Percentiles rank a stretch among this genome's conserved stretches.
Conservation (phyloP, 148 eudicot genomes). For the Cornus kousa region DNA sequence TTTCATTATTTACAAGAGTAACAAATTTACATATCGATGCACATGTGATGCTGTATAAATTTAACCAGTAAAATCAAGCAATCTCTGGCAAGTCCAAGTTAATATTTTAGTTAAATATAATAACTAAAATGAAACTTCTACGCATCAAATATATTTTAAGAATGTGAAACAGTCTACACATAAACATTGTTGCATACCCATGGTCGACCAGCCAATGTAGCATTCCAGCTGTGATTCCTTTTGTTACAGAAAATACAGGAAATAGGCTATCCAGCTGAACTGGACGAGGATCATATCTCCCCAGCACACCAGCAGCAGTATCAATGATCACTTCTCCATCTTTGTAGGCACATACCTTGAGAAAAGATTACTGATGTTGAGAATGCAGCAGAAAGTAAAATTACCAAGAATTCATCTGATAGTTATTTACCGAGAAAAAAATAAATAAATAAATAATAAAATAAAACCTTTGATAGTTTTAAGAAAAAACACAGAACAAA, state of each 20-base stretch:
- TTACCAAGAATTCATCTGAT: background rate
- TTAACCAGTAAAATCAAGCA: background rate
- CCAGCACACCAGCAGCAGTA: conserved; percentile 95
- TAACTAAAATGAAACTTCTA: background rate
- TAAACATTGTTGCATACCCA: conserved; percentile 45
- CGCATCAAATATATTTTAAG: background rate
- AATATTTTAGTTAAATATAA: background rate
- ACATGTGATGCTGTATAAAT: background rate
- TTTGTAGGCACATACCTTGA: conserved; percentile 93
- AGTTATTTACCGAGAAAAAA: background rate
- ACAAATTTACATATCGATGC: background rate
- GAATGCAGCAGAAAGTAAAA: background rate
- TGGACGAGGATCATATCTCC: conserved; percentile 98
- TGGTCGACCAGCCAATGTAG: conserved; percentile 90
- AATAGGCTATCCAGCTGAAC: conserved; percentile 95
- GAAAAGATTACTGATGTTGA: background rate
- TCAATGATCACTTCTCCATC: conserved; percentile 96
- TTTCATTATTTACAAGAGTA: no score
- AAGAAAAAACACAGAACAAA: background rate
- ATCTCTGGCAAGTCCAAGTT: background rate
- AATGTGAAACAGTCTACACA: background rate
- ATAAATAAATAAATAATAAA: no score
- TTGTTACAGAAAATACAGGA: conserved; percentile 88
- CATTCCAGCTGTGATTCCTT: conserved; percentile 92
- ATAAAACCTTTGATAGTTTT: no score